Conservation (phyloP, 2,329 filamentous ascomycete species). For the Microthyrium microscopicum region DNA sequence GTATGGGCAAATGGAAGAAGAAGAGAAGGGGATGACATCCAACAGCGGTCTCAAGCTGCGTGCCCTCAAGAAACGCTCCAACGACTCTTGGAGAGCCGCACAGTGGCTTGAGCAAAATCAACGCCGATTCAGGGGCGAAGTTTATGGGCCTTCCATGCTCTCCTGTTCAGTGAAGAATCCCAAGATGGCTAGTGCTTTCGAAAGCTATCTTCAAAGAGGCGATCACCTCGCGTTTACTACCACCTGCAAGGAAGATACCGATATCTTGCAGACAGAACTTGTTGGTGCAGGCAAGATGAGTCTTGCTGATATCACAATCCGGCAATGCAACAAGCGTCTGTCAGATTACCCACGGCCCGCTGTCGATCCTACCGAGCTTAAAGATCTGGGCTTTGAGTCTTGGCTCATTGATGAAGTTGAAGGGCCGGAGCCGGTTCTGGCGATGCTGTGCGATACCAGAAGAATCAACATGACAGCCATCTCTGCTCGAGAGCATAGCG, state of each 20-base stretch:
- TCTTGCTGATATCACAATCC: slow-evolving; percentile 55
- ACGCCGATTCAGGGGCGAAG: slow-evolving; percentile 51
- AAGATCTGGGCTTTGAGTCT: slow-evolving; percentile 51
- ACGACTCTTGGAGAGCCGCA: slow-evolving; percentile 55
- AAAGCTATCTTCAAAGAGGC: slow-evolving; percentile 35
- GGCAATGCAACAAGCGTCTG: slow-evolving; percentile 38
- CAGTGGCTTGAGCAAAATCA: slow-evolving; percentile 65
- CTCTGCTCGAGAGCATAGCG: slow-evolving; percentile 42
- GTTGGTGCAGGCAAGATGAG: slow-evolving; percentile 44
- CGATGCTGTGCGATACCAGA: slow-evolving; percentile 68
- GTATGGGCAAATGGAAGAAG: slow-evolving; percentile 22
- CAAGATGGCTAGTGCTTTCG: slow-evolving; percentile 44
- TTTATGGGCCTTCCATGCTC: slow-evolving; percentile 68
- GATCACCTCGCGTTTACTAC: slow-evolving; percentile 52
- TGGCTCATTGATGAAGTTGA: slow-evolving; percentile 65
- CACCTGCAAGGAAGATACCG: slow-evolving; percentile 60
- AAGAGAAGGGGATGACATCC: slow-evolving; percentile 49
- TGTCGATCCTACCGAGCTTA: slow-evolving; percentile 38
- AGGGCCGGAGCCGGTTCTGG: slow-evolving; percentile 68
- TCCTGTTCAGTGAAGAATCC: slow-evolving; percentile 64
- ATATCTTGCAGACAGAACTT: slow-evolving; percentile 50
- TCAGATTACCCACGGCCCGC: slow-evolving; percentile 40
- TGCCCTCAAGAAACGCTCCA: slow-evolving; percentile 43
- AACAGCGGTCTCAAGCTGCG: slow-evolving; percentile 56
- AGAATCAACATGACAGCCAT: slow-evolving; percentile 54